Base-by-base conservation (phyloP, 2,329 filamentous ascomycete species). In the Botrytis paeoniae region DNA sequence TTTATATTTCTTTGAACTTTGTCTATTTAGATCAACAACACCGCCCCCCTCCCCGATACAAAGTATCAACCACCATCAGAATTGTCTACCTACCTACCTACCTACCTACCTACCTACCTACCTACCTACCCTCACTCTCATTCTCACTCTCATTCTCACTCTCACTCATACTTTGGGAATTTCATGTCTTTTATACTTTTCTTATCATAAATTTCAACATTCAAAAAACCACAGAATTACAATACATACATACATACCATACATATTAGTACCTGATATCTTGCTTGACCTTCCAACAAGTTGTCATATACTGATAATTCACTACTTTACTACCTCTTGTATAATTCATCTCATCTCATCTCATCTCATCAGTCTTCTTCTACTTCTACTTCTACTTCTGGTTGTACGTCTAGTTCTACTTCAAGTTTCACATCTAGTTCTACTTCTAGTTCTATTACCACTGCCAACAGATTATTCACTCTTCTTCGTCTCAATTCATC, bases 1-100 rank as follows among this genome's bases (percentile, higher is more conserved):
- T 32, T 29, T 64, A 63, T 43, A 64, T 64, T 64, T 64, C 39
- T 64, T 64, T 64, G 39, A 63, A 63, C 7, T 41, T 43, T 41
- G 37, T 20, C 39, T n/a, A 29, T 43, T 39, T 29, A 16, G 25
- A 41, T n/a, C 61, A 63, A 43, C 61, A 43, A 12, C 61, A n/a
- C 25, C 57, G 20, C 22, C 60, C 35, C 35, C 37, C 22, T 37
- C 59, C 59, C 6, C 35, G 37, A 39, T 41, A 62, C 60, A 39
- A n/a, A 57, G 51, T 57, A 57, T 57, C 51, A 54, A 18, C n/a
- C 4, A 18, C 2, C 48, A 16, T n/a, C 48, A 54, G 25, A 54
- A 39, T 20, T 39, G 2, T 10, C 60, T 62, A 7, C 16, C 20
- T 62, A 29, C 32, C 20, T 37, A 37, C 25, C 7, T 16, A 41